Conservation (phyloP, 306 rosid genomes). For the Vigna reflexopilosa region DNA sequence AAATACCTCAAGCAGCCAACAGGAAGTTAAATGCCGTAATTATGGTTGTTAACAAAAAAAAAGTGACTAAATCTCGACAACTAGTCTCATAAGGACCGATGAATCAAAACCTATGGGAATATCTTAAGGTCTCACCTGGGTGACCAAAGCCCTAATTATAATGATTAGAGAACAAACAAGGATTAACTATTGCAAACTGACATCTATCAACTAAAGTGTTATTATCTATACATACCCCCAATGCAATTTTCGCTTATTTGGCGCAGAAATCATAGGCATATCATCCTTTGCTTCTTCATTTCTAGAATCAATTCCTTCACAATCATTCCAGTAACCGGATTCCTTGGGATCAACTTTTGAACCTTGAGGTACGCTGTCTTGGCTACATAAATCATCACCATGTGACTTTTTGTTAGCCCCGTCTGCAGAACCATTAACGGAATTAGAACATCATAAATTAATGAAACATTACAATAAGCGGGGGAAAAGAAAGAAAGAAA, state of each 20-base stretch:
- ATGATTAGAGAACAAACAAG: not conserved
- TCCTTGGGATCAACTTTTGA: conserved; percentile 45
- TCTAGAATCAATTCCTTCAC: conserved; percentile 38
- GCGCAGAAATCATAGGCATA: conserved; percentile 11
- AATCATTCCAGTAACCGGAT: not conserved
- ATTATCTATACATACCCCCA: conserved; percentile 69
- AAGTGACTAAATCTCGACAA: no score
- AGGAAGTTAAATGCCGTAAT: no score
- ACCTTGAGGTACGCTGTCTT: conserved; percentile 41
- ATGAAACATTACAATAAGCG: not conserved
- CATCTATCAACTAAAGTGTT: conserved; percentile 20
- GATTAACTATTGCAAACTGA: not conserved
- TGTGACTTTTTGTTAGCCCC: conserved; percentile 43
- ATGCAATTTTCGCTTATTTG: conserved; percentile 71
- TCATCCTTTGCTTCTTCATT: conserved; percentile 44
- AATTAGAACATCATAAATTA: not conserved
- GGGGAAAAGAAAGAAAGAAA: conserved; percentile 22
- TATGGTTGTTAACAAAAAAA: no score
- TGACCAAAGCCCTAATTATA: not conserved
- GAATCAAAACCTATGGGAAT: no score
- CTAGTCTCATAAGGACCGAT: no score
- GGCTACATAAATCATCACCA: conserved; percentile 22
- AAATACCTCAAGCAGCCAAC: no score
- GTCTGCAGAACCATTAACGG: conserved; percentile 37
- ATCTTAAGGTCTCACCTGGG: no score